A percentile compares a stretch with the other conserved stretches of the same genome.
These are phyloP conservation scores for Coniosporium tulheliwenetii DNA, from an alignment of 2,329 filamentous ascomycete species.

Conservation along the genomic window DNA sequence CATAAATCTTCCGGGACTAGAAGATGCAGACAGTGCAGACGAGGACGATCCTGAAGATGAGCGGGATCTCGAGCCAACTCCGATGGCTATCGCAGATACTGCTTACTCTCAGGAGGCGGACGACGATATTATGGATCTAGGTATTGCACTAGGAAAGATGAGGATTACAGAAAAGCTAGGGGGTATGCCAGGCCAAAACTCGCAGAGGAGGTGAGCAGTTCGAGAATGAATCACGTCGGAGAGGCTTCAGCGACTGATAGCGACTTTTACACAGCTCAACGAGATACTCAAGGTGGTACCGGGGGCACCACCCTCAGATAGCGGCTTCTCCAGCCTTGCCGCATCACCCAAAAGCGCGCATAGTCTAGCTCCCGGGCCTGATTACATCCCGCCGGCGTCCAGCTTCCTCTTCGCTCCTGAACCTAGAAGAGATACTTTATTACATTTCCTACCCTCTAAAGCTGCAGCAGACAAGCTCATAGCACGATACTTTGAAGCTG, in stretches of 20 bases:
- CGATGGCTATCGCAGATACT: constrained; percentile 47
- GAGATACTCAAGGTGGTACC: neutral
- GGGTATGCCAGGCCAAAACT: constrained; percentile 32
- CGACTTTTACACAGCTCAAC: neutral
- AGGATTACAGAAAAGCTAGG: constrained; percentile 60
- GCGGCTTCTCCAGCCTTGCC: too few species aligned
- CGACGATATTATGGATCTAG: constrained; percentile 56
- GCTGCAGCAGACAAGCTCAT: constrained; percentile 45
- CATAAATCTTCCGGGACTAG: constrained; percentile 15
- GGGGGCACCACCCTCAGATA: too few species aligned
- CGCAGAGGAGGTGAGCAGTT: neutral
- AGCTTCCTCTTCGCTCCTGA: constrained; percentile 48
- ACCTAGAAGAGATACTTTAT: constrained; percentile 32
- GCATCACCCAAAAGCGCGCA: neutral
- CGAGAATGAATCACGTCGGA: neutral
- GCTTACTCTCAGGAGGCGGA: constrained; percentile 51
- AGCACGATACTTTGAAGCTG: constrained; percentile 49
- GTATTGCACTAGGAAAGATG: constrained; percentile 56
- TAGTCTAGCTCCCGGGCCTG: constrained; percentile 41
- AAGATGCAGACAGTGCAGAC: constrained; percentile 39
- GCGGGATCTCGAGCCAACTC: constrained; percentile 44
- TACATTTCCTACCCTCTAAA: constrained; percentile 45
- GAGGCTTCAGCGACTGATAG: neutral
- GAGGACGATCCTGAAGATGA: constrained; percentile 39
- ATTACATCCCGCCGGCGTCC: constrained; percentile 53